These are phyloP conservation scores for Suillus variegatus DNA, from an alignment of 768 basidiomycete species.

Conservation along the genomic window DNA sequence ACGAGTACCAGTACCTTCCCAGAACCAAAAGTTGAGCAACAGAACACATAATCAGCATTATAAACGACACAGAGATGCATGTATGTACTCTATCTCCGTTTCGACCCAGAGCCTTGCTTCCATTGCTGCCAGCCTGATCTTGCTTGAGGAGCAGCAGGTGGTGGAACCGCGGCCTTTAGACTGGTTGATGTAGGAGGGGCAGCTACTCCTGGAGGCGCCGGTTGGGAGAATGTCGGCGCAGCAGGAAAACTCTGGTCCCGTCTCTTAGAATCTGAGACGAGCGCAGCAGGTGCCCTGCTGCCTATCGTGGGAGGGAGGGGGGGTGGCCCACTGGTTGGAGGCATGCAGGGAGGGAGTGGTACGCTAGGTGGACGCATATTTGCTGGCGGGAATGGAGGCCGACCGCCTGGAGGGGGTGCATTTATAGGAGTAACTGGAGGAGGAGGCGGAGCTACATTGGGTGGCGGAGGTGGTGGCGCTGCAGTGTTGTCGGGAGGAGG, in stretches of 20 bases:
- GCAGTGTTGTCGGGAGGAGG: conserved; percentile 9
- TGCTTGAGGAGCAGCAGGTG: conserved; percentile 19
- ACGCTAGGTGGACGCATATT: conserved; percentile 2
- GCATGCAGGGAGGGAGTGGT: conserved; percentile 5
- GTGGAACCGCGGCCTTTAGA: conserved; percentile 18
- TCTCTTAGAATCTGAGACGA: conserved; percentile 1
- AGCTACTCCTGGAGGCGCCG: conserved; percentile 10
- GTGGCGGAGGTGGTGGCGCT: conserved; percentile 20
- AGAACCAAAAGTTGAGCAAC: neutral
- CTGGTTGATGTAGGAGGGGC: conserved; percentile 10
- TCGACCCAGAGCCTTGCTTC: conserved; percentile 25
- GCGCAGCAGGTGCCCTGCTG: conserved; percentile 16
- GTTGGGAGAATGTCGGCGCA: conserved; percentile 5
- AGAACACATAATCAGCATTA: neutral
- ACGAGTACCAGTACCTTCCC: neutral
- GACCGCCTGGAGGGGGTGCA: conserved; percentile 15
- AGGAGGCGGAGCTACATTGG: conserved; percentile 16
- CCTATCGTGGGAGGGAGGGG: conserved; percentile 14
- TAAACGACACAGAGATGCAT: neutral
- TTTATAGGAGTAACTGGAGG: conserved; percentile 21
- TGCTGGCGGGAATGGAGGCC: conserved; percentile 6
- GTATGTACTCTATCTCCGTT: conserved; percentile 19
- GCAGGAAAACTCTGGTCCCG: conserved; percentile 11
- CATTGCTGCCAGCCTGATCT: conserved; percentile 62
- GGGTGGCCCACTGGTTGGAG: conserved; percentile 14